These are phyloP conservation scores for Guadua angustifolia DNA, from an alignment of 176 grass and related monocot genomes.

Conservation along the genomic window DNA sequence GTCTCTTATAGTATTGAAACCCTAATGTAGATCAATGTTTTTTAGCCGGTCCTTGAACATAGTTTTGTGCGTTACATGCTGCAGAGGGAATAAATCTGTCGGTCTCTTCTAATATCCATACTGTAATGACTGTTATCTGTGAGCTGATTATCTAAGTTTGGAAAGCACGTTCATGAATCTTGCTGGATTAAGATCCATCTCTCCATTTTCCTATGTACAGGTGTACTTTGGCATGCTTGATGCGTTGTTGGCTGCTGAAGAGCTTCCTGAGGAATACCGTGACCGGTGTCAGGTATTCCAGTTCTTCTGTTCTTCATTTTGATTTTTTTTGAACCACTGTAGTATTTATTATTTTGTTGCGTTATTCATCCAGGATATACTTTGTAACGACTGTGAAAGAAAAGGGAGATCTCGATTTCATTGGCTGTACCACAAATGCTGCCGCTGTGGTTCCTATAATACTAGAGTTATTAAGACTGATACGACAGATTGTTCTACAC, in stretches of 20 bases:
- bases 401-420: slow-evolving; percentile 86
- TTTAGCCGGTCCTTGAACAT: slow-evolving; percentile 3
- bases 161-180: slow-evolving; percentile 4
- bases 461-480: slow-evolving; percentile 95
- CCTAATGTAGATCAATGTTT: neutral
- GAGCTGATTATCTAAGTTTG: slow-evolving; percentile 23
- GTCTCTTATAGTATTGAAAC: neutral
- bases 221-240: slow-evolving; percentile 99
- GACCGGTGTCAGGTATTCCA: slow-evolving; percentile 85
- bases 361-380: slow-evolving; percentile 64
- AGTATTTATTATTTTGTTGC: slow-evolving; percentile 27
- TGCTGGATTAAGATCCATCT: neutral
- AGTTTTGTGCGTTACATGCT: neutral
- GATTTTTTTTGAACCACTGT: neutral
- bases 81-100: neutral
- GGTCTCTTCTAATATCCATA: neutral
- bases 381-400: slow-evolving; percentile 93
- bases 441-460: slow-evolving; percentile 88
- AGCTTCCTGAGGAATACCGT: slow-evolving; percentile 89
- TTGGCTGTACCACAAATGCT: slow-evolving; percentile 97
- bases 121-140: neutral
- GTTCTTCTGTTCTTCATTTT: slow-evolving; percentile 38
- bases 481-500: slow-evolving; percentile 62
- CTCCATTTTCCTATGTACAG: slow-evolving; percentile 47
- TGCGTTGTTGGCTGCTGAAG: slow-evolving; percentile 91